Conservation (phyloP, 495 filamentous ascomycete species). For the Sabuloglossum arenarium region DNA sequence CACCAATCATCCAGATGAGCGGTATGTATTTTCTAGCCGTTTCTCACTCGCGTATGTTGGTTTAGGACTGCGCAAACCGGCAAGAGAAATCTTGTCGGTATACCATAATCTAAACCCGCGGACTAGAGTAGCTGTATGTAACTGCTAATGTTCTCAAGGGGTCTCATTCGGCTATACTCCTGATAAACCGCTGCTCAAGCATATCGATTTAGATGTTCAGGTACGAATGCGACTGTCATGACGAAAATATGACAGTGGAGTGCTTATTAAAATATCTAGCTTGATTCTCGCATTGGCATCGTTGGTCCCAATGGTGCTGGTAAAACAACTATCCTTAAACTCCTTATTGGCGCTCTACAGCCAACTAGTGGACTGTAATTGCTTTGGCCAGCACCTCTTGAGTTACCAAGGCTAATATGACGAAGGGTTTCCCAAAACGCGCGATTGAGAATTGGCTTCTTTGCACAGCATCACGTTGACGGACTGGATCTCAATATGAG, state of each 20-base stretch:
- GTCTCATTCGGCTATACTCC: slow-evolving; percentile 79
- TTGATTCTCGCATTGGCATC: slow-evolving; percentile 95
- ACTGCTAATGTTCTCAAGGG: slow-evolving; percentile 8
- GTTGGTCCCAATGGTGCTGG: slow-evolving; percentile 96
- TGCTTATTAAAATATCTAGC: slow-evolving; percentile 11
- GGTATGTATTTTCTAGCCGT: slow-evolving; percentile 8
- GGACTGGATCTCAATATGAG: slow-evolving; percentile 74
- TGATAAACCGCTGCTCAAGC: slow-evolving; percentile 58
- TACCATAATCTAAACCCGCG: not conserved
- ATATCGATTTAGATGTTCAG: slow-evolving; percentile 90
- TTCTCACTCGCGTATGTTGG: not conserved
- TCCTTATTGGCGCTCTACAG: slow-evolving; percentile 70
- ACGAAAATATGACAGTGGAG: not conserved
- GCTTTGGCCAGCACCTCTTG: not conserved
- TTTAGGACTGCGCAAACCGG: not conserved
- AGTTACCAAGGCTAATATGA: not conserved
- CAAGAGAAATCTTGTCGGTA: not conserved
- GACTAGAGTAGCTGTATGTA: not conserved
- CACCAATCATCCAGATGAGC: slow-evolving; percentile 95
- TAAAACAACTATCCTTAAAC: slow-evolving; percentile 90
- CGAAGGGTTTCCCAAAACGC: slow-evolving; percentile 60
- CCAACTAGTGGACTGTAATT: slow-evolving; percentile 43
- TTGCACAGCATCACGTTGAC: slow-evolving; percentile 97
- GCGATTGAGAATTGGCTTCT: slow-evolving; percentile 79
- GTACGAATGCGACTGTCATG: not conserved